phyloP scores from a whole-genome alignment of 2,329 filamentous ascomycete genomes.

The Colletotrichum lupini region DNA sequence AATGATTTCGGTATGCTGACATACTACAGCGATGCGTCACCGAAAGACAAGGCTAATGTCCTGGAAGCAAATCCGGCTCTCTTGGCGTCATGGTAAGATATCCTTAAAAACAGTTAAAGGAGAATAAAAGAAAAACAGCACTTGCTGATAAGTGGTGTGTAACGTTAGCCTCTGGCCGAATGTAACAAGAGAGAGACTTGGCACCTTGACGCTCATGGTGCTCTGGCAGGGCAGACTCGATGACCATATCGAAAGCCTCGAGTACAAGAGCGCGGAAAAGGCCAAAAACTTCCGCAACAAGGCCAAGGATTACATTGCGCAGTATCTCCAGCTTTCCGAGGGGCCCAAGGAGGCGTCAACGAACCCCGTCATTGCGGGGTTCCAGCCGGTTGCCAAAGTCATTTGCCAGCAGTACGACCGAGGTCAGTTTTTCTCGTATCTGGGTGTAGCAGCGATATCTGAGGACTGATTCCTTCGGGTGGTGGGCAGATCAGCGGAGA shows the following conservation, averaged over 20 bases:
- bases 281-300: slow-evolving; percentile 21
- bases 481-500: slow-evolving; percentile 12
- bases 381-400: slow-evolving; percentile 17
- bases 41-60: slow-evolving; percentile 12
- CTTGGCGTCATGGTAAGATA: slow-evolving; percentile 25
- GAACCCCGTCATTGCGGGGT: background rate
- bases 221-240: slow-evolving; percentile 34
- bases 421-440: background rate
- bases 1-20: background rate
- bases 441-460: too few relatives aligned
- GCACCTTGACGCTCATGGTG: slow-evolving; percentile 20
- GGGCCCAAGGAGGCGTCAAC: background rate
- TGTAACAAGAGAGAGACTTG: slow-evolving; percentile 1
- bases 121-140: background rate
- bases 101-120: background rate
- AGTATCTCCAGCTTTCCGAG: slow-evolving; percentile 17
- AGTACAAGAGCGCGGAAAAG: slow-evolving; percentile 6
- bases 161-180: slow-evolving; percentile 30
- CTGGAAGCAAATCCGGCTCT: slow-evolving; percentile 27
- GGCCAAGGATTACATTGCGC: slow-evolving; percentile 20
- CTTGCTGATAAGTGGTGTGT: background rate
- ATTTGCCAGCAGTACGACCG: slow-evolving; percentile 22
- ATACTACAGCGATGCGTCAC: background rate
- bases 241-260: slow-evolving; percentile 31
- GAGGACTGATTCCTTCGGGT: background rate